A percentile compares a stretch with the other conserved stretches of the same genome.
Conservation (phyloP, 306 rosid genomes). For the Rosa persica region DNA sequence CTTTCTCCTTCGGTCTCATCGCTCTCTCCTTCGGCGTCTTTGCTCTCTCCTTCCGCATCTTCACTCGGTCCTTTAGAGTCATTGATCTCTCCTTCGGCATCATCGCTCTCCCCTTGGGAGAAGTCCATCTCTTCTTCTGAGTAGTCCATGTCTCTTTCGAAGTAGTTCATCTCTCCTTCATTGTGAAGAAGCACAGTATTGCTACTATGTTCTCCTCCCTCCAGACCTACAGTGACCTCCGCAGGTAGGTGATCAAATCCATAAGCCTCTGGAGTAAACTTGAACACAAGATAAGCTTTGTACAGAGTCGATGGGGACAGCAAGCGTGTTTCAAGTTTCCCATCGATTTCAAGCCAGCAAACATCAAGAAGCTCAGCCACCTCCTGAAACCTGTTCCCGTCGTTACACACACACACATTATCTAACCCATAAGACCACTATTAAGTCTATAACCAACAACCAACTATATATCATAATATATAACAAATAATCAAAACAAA, state of each 20-base stretch:
- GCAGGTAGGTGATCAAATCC: constrained; percentile 52
- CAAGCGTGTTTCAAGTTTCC: constrained; percentile 37
- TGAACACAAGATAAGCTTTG: constrained; percentile 64
- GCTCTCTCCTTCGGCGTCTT: too few relatives aligned
- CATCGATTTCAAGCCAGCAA: constrained; percentile 79
- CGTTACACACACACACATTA: background rate
- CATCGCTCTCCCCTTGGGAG: too few relatives aligned
- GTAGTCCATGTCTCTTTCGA: constrained; percentile 1
- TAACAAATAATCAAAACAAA: background rate
- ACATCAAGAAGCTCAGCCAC: constrained; percentile 58
- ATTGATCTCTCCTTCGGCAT: background rate
- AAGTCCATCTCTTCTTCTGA: too few relatives aligned
- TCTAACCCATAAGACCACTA: background rate
- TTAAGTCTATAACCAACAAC: background rate
- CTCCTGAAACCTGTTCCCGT: constrained; percentile 50
- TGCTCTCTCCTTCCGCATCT: too few relatives aligned
- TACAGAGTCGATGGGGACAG: constrained; percentile 52
- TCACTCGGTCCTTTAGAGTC: too few relatives aligned
- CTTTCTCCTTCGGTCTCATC: too few relatives aligned
- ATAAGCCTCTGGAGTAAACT: constrained; percentile 21
- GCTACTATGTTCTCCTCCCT: constrained; percentile 26
- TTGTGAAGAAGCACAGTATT: constrained; percentile 40
- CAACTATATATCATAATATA: background rate
- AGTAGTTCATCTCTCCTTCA: background rate
- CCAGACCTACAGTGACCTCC: constrained; percentile 46